Conservation (phyloP, 148 eudicot genomes). For the Nepenthes gracilis region DNA sequence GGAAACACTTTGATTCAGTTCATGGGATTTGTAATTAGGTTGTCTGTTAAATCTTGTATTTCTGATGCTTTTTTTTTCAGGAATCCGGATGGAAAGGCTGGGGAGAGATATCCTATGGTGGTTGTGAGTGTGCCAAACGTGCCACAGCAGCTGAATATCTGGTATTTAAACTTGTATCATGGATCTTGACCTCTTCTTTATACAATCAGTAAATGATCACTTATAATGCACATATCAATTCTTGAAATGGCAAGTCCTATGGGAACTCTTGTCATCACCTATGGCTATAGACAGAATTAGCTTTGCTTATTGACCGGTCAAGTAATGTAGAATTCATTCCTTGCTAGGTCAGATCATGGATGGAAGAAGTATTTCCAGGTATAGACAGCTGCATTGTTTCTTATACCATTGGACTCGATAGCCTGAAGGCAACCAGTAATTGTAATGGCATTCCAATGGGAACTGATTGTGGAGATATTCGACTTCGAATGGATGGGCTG, state of each 20-base stretch:
- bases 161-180: slow-evolving; percentile 27
- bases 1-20: too few species aligned
- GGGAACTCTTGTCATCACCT: not conserved
- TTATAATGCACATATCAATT: not conserved
- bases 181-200: not conserved
- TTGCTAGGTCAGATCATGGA: slow-evolving; percentile 81
- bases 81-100: slow-evolving; percentile 98
- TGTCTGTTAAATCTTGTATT: not conserved
- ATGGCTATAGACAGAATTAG: not conserved
- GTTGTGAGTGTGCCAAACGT: slow-evolving; percentile 62
- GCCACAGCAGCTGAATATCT: slow-evolving; percentile 88
- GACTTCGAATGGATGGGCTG: slow-evolving; percentile 92
- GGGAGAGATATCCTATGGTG: slow-evolving; percentile 99
- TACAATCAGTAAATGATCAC: not conserved
- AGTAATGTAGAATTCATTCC: not conserved
- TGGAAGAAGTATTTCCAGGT: slow-evolving; percentile 78
- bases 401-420: slow-evolving; percentile 87
- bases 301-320: not conserved
- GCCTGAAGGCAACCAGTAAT: slow-evolving; percentile 50
- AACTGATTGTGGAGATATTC: slow-evolving; percentile 40
- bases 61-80: slow-evolving; percentile 19
- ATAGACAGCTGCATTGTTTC: slow-evolving; percentile 41
- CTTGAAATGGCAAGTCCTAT: not conserved
- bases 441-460: slow-evolving; percentile 10
- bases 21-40: not conserved